Conservation (phyloP, 768 basidiomycete species). For the Tricholoma furcatifolium region DNA sequence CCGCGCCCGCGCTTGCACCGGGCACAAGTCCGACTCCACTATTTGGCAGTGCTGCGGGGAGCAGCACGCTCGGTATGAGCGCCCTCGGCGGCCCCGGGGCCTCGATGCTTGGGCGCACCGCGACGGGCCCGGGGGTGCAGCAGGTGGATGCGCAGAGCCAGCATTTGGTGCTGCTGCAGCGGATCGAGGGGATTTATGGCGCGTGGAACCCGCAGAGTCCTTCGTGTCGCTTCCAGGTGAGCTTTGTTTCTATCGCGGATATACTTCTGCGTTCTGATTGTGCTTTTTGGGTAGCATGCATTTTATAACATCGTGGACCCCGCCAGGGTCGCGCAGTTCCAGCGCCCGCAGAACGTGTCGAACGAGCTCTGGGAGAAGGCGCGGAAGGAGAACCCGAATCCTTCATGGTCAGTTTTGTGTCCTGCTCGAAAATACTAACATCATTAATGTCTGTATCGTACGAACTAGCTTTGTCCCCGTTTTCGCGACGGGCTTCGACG, state of each 20-base stretch:
- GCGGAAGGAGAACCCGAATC: conserved; percentile 77
- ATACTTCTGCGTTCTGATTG: not conserved
- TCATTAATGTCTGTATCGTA: too few relatives aligned
- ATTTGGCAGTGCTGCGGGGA: conserved; percentile 25
- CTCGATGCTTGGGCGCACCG: conserved; percentile 36
- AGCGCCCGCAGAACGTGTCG: conserved; percentile 67
- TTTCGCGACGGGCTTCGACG: conserved; percentile 79
- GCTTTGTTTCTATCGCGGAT: conserved; percentile 16
- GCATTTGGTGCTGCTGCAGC: conserved; percentile 49
- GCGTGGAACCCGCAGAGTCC: conserved; percentile 73
- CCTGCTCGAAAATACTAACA: too few relatives aligned
- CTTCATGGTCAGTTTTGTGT: conserved; percentile 62
- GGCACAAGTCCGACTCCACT: conserved; percentile 15
- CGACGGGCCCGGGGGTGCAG: conserved; percentile 36
- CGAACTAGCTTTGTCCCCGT: conserved; percentile 73
- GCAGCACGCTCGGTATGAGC: conserved; percentile 25
- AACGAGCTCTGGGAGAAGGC: conserved; percentile 84
- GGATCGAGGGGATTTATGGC: conserved; percentile 60
- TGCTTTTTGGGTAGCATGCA: conserved; percentile 48
- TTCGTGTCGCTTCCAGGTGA: conserved; percentile 79
- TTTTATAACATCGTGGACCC: conserved; percentile 88
- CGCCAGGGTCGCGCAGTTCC: conserved; percentile 59
- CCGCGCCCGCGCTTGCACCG: too few relatives aligned
- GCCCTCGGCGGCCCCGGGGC: conserved; percentile 31
- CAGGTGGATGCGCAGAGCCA: conserved; percentile 64